Evolutionary conservation across 1,139 yeast species (phyloP).

Genomic region (Suhomyces anneliseae): DNA sequence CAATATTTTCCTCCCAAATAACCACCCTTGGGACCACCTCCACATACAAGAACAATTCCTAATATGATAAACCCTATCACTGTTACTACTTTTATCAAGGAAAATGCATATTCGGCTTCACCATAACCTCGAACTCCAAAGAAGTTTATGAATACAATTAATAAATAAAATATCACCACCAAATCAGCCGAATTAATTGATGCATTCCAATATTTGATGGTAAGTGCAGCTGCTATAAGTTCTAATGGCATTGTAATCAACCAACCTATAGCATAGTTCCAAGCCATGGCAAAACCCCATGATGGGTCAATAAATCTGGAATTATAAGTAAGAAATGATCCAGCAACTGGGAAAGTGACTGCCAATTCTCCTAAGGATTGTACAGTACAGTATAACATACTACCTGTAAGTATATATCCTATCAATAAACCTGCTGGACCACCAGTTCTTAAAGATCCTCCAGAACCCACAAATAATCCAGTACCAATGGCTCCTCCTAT

Average conservation of each 20-base stretch:
- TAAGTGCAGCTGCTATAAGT: conserved; percentile 55
- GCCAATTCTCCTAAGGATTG: conserved; percentile 83
- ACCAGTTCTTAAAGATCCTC: conserved; percentile 62
- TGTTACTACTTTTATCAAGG: conserved; percentile 33
- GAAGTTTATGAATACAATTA: conserved; percentile 31
- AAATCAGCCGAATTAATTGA: conserved; percentile 35
- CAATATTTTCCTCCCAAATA: conserved; percentile 48
- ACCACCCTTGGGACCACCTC: conserved; percentile 33
- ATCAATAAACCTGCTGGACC: conserved; percentile 77
- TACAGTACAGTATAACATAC: conserved; percentile 68
- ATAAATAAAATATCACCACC: conserved; percentile 36
- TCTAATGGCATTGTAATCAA: conserved; percentile 70
- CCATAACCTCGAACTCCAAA: conserved; percentile 43
- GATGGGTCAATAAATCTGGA: conserved; percentile 68
- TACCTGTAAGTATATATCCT: conserved; percentile 64
- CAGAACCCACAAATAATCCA: conserved; percentile 73
- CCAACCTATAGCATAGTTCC: conserved; percentile 82
- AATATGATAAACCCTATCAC: conserved; percentile 37
- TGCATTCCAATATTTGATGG: conserved; percentile 33
- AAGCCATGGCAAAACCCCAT: conserved; percentile 74
- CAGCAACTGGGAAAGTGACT: conserved; percentile 71
- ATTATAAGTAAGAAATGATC: conserved; percentile 71
- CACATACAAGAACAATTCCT: conserved; percentile 38
- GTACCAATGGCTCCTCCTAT: conserved; percentile 87
- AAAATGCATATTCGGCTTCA: conserved; percentile 41